These are phyloP conservation scores for Schizochytrium sp. DNA, from an alignment of 108 stramenopile genomes.

Conservation along the genomic window DNA sequence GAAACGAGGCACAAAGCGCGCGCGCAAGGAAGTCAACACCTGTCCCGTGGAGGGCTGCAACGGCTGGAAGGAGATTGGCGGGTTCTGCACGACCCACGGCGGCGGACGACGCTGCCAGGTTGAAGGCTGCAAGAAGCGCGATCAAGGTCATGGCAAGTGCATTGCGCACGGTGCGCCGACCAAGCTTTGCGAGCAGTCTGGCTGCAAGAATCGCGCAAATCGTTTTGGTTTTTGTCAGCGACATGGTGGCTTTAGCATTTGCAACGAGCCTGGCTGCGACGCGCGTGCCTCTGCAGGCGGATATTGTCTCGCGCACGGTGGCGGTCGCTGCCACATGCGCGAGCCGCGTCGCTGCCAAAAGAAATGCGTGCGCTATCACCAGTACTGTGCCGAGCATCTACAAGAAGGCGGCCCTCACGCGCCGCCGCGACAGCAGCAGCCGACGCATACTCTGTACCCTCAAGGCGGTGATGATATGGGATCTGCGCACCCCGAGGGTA, in stretches of 20 bases:
- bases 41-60: neutral
- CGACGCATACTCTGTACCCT: too few species aligned
- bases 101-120: constrained; percentile 25
- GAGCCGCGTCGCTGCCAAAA: neutral
- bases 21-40: neutral
- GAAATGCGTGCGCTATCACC: neutral
- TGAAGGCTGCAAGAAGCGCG: constrained; percentile 19
- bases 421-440: too few species aligned
- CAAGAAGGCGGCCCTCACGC: too few species aligned
- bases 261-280: constrained; percentile 62
- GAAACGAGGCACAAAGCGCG: neutral
- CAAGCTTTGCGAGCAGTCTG: neutral
- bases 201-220: neutral
- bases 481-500: too few species aligned
- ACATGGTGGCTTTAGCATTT: constrained; percentile 26
- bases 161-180: neutral
- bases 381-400: neutral
- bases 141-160: neutral
- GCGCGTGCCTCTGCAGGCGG: constrained; percentile 68
- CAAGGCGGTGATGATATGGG: too few species aligned
- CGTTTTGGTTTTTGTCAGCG: neutral
- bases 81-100: constrained; percentile 16
- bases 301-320: constrained; percentile 93
- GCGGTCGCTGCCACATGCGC: constrained; percentile 50
- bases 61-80: neutral